Conservation (phyloP, 441 rosid genomes). For the Bocquillonia castaneifolia region DNA sequence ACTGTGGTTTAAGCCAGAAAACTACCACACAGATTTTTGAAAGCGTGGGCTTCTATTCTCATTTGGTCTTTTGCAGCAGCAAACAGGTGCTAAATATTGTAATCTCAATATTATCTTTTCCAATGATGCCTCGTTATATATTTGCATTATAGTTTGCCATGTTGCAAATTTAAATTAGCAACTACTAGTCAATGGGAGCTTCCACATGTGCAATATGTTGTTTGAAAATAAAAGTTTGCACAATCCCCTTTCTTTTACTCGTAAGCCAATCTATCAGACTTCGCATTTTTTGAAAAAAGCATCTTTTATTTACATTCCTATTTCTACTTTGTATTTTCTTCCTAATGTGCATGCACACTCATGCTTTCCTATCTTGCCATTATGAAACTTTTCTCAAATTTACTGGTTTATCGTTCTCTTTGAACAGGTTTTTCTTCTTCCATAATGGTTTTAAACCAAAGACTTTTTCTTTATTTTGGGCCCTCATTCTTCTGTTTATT, state of each 20-base stretch:
- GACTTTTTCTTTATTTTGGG: no score
- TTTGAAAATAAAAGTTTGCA: neutral
- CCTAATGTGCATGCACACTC: neutral
- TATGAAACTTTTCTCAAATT: neutral
- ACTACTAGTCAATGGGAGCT: neutral
- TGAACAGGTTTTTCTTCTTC: no score
- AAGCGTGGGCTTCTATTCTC: neutral
- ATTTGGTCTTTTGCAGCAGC: constrained; percentile 10
- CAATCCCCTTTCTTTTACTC: neutral
- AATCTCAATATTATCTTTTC: neutral
- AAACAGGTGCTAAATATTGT: constrained; percentile 24
- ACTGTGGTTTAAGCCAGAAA: constrained; percentile 77
- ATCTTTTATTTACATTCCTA: neutral
- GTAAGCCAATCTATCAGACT: neutral
- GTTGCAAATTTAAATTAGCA: neutral
- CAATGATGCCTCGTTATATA: neutral
- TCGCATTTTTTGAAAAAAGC: no score
- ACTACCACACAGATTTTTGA: constrained; percentile 62
- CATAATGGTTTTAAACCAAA: no score
- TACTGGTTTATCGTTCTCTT: no score
- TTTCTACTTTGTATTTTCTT: neutral
- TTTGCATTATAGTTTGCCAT: neutral
- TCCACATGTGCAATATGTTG: neutral
- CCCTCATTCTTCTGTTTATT: no score
- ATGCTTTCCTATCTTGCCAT: neutral